A percentile compares a stretch with the other conserved stretches of the same genome.
These are phyloP conservation scores for Trapa bicornis DNA, from an alignment of 345 rosid species.

Conservation along the genomic window DNA sequence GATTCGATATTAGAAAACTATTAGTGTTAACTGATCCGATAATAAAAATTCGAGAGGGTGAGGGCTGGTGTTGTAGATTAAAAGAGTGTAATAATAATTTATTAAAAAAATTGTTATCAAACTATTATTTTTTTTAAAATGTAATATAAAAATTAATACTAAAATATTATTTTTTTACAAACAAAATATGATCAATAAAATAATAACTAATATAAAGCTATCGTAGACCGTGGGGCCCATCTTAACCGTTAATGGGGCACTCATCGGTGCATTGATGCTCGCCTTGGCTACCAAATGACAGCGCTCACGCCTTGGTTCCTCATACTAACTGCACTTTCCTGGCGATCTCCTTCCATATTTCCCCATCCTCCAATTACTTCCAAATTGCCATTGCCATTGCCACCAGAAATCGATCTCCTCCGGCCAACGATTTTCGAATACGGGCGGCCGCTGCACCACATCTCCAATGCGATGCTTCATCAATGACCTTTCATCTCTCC, in stretches of 20 bases:
- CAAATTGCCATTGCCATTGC: not conserved
- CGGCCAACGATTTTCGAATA: not conserved
- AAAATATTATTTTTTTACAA: too few relatives aligned
- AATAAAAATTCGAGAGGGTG: too few relatives aligned
- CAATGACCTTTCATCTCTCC: not conserved
- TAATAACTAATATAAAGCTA: too few relatives aligned
- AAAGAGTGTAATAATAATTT: too few relatives aligned
- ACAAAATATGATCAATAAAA: too few relatives aligned
- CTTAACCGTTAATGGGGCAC: constrained; percentile 35
- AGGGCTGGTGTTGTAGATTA: too few relatives aligned
- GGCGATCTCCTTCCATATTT: not conserved
- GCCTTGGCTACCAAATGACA: constrained; percentile 3
- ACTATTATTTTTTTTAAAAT: too few relatives aligned
- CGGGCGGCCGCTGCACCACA: not conserved
- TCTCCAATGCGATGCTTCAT: not conserved
- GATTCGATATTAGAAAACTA: too few relatives aligned
- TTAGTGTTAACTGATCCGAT: too few relatives aligned
- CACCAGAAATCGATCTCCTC: not conserved
- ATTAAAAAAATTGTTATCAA: too few relatives aligned
- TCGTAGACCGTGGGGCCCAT: not conserved
- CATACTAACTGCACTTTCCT: not conserved
- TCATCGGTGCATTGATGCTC: constrained; percentile 38
- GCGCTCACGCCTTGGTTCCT: not conserved
- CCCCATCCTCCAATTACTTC: not conserved
- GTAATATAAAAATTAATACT: too few relatives aligned